These are phyloP conservation scores for Exsudoporus floridanus DNA, from an alignment of 1,284 basidiomycete genomes.

Conservation along the genomic window DNA sequence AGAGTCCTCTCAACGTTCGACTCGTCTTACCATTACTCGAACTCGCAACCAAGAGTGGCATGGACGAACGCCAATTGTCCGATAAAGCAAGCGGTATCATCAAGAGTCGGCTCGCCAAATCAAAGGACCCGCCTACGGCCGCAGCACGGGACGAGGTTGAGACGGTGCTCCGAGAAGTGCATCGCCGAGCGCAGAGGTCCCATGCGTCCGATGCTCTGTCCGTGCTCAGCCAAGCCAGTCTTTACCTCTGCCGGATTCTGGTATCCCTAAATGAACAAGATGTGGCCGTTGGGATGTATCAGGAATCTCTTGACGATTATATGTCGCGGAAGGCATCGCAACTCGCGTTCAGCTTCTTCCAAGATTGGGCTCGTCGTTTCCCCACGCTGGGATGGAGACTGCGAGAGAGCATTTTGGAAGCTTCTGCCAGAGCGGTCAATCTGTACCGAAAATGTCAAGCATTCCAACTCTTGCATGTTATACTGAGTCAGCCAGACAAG, in stretches of 20 bases:
- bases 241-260: constrained; percentile 70
- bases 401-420: constrained; percentile 56
- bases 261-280: constrained; percentile 46
- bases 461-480: constrained; percentile 68
- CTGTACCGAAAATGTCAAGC: constrained; percentile 74
- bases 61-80: constrained; percentile 81
- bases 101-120: constrained; percentile 70
- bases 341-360: constrained; percentile 75
- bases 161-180: constrained; percentile 64
- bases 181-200: constrained; percentile 70
- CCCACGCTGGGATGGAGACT: constrained; percentile 70
- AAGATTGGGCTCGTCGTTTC: constrained; percentile 74
- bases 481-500: constrained; percentile 55
- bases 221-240: constrained; percentile 66
- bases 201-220: constrained; percentile 63
- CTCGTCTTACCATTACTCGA: constrained; percentile 78
- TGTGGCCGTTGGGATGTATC: constrained; percentile 57
- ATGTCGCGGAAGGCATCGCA: constrained; percentile 78
- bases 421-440: constrained; percentile 64
- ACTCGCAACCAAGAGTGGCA: constrained; percentile 61
- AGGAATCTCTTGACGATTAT: constrained; percentile 74
- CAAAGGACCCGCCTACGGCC: constrained; percentile 62
- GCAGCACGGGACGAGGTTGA: constrained; percentile 36
- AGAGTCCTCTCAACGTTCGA: constrained; percentile 64
- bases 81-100: constrained; percentile 85